Evolutionary conservation across 1,139 yeast species (phyloP), one percentile per base, ranked within the genome.

Genomic region (Diutina ranongensis): DNA sequence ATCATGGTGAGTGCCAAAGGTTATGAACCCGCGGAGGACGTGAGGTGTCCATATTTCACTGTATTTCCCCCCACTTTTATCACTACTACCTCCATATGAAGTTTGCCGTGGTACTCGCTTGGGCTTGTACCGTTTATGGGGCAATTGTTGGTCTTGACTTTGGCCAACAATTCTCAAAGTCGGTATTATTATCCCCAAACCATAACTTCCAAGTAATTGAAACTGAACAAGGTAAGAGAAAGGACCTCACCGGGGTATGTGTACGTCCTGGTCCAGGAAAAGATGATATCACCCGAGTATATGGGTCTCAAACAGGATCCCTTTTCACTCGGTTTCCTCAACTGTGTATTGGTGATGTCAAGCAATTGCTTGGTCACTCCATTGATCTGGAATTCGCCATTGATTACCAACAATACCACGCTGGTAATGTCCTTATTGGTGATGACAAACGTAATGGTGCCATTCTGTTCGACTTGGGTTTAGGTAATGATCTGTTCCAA

Each of bases 201-300:
- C 78, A 88, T 28, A 83, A 89, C 18, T 81, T 88, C 59, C 98
- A 92, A 57, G 74, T 92, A 45, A 83, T 92, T 12, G 67, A 92
- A 49, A 86, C 97, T 3, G 83, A 86, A 38, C 97, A 92, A 57
- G 85, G 96, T 7, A 87, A 88, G 61, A 73, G 98, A 49, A 92
- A 92, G 60, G 97, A 92, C 56, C 68, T 80, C 12, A 74, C 89
- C 2, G 96, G 94, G 1, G 56, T 92, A 27, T 80, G 85, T 1
- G 71, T 89, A 50, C 76, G 83, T 52, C 54, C 54, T 3, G 48
- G 55, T 5, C 62, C 65, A 4, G 55, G 67, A 12, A 52, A 58
- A 9, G 67, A 65, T 2, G 82, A 73, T 34, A 54, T 83, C 20
- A 94, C 83, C 57, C 72, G 97, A 52, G 66, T 78, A 1, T 89